Percentiles rank a stretch among this genome's conserved stretches.
phyloP scores from a whole-genome alignment of 1,139 yeast species.

The Diutina sp. region DNA sequence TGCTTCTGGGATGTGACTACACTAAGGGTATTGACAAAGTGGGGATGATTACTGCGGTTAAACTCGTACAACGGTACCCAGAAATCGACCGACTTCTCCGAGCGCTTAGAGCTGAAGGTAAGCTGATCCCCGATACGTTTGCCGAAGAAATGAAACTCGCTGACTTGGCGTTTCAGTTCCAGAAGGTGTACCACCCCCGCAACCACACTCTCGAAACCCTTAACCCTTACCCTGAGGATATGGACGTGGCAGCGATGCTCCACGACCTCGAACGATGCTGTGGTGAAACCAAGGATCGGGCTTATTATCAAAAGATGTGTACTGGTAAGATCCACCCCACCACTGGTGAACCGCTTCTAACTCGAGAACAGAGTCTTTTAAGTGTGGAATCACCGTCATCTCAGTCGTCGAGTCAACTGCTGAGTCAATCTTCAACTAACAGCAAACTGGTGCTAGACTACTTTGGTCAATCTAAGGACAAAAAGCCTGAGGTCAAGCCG shows the following conservation, averaged over 20 bases:
- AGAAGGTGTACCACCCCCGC: slow-evolving; percentile 71
- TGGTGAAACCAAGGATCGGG: slow-evolving; percentile 39
- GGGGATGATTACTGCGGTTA: slow-evolving; percentile 71
- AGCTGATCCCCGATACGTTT: slow-evolving; percentile 46
- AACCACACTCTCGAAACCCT: slow-evolving; percentile 37
- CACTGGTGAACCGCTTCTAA: slow-evolving; percentile 32
- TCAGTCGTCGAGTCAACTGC: background rate
- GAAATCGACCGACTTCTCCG: slow-evolving; percentile 43
- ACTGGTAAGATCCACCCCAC: slow-evolving; percentile 57
- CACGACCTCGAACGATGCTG: slow-evolving; percentile 46
- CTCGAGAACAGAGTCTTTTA: slow-evolving; percentile 29
- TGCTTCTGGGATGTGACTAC: slow-evolving; percentile 91
- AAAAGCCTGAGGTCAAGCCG: background rate
- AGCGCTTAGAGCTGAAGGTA: slow-evolving; percentile 53
- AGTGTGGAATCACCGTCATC: background rate
- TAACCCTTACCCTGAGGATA: slow-evolving; percentile 37
- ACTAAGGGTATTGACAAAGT: slow-evolving; percentile 75
- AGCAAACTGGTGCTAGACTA: background rate
- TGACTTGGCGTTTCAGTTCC: slow-evolving; percentile 69
- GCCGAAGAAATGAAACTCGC: slow-evolving; percentile 54
- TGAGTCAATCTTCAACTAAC: background rate
- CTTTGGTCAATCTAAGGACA: background rate
- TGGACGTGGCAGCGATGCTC: slow-evolving; percentile 11
- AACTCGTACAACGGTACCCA: slow-evolving; percentile 37
- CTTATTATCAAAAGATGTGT: slow-evolving; percentile 45